Base-by-base conservation (phyloP, 208 protist species). In the Acanthamoeba healyi region DNA sequence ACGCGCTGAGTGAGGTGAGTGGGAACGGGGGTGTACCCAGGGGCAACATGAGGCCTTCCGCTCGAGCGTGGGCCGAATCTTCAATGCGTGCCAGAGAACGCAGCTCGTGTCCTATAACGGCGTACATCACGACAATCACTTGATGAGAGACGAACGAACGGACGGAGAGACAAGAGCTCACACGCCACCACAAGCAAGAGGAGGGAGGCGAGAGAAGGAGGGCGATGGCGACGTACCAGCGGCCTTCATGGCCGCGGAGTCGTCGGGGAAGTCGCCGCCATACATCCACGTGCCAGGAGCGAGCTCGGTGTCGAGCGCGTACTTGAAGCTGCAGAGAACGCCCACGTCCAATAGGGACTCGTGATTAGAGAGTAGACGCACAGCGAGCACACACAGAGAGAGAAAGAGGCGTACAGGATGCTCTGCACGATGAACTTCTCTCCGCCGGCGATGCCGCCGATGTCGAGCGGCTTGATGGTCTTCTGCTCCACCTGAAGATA, bases 371-470 rank as follows among this genome's bases (percentile, higher is more conserved):
- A 34, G 67, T 38, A 77, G 67, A 3, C 19, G 14, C 7, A 42
- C 38, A 19, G 34, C n/a, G 29, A 74, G 63, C 10, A 15, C n/a
- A 38, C 10, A 74, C 4, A 74, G 63, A 74, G 63, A 74, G 4
- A 38, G 29, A 19, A 74, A 32, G 7, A 38, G 34, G 15, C 63
- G 34, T 38, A 93, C 77, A 95, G 56, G 34, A 96, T 96, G 54
- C 91, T 70, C 10, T 94, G 70, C 10, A 89, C 56, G 34, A 95
- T 67, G 67, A 86, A 95, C 89, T 95, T 95, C 26, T 95, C 94
- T 40, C 94, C 94, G 14, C 94, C 94, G 1, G 94, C 94, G 63
- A 94, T 87, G n/a, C 94, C 90, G 94, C 58, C 67, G 5, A 95
- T 61, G 15, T 67, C 24, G 26, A 93, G 58, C 7, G 86, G 94